phyloP scores from a whole-genome alignment of 1,139 yeast species.

The Geotrichum europaeum region DNA sequence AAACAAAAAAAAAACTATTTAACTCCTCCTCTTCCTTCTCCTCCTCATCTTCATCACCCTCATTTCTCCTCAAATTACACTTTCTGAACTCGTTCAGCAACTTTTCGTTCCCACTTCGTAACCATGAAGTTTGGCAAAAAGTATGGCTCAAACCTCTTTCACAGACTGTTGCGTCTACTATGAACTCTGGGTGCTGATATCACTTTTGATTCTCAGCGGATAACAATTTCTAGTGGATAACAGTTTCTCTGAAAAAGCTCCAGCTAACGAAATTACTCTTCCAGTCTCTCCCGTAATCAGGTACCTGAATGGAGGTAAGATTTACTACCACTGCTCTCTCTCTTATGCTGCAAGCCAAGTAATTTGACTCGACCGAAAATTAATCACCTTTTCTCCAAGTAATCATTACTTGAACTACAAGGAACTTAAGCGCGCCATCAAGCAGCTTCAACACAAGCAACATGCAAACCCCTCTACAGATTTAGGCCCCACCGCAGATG shows the following conservation, averaged over 20 bases:
- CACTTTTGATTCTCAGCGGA: not conserved
- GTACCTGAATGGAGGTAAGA: slow-evolving; percentile 79
- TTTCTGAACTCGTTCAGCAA: not conserved
- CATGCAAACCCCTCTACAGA: slow-evolving; percentile 10
- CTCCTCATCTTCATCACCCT: not conserved
- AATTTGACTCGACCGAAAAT: not conserved
- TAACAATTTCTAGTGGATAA: not conserved
- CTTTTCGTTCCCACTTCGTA: not conserved
- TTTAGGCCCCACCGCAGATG: slow-evolving; percentile 18
- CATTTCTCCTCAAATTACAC: not conserved
- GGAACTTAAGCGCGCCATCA: slow-evolving; percentile 72
- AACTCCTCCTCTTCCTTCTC: not conserved
- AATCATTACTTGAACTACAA: slow-evolving; percentile 79
- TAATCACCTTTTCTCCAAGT: slow-evolving; percentile 22
- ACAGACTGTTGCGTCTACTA: too few species aligned
- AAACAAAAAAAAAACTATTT: not conserved
- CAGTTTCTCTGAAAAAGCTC: not conserved
- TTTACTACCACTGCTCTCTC: not conserved
- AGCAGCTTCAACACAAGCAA: slow-evolving; percentile 38
- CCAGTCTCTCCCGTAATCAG: slow-evolving; percentile 65
- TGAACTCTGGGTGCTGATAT: not conserved
- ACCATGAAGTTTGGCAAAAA: slow-evolving; percentile 84
- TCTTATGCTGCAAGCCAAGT: not conserved
- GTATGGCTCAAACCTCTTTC: slow-evolving; percentile 25
- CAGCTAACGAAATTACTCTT: slow-evolving; percentile 15